Evolutionary conservation across 495 filamentous ascomycete genomes (phyloP), one percentile per base, ranked within the genome.

Genomic region (Elasticomyces elasticus): DNA sequence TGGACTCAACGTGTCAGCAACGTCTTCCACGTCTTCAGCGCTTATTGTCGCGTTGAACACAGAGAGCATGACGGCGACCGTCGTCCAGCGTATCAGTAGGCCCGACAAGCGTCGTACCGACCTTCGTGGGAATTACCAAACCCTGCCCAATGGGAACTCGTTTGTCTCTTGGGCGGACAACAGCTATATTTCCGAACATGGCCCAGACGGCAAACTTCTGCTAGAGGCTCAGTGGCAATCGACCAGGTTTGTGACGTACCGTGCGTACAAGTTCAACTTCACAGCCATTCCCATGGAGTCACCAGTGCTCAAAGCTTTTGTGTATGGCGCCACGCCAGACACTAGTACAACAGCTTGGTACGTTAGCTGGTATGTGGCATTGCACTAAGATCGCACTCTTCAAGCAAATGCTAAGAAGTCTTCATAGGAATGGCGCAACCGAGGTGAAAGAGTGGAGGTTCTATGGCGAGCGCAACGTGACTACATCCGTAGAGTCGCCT

Each of bases 111-210:
- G 27, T 20, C 4, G 38, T 1, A 6, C 49, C 10, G 2, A 5
- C 11, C 6, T 35, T 3, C 79, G 82, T 56, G 80, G 80, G 11
- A 81, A 80, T 47, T 66, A 76, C n/a, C 81, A 83, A 58, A 62
- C 73, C 1, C 67, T 83, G 4, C 70, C 74, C 0, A 75, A 76
- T 54, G 69, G 71, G 19, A 79, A 82, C 53, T 69, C 73, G 2
- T 72, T 82, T 22, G 73, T 78, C 15, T 76, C 76, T 53, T 84
- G 78, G 78, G 78, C 79, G 0, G 78, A 76, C 46, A 73, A 75
- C 37, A 67, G 74, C 2, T 77, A 74, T 33, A 64, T 81, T 19
- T 79, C 75, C 0, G 79, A 84, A 60, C 77, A 79, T 55, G 67
- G 71, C 13, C 61, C 68, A 2, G 64, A 75, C 17, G 79, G 80